Evolutionary conservation across 108 stramenopile genomes (phyloP), one percentile per base, ranked within the genome.

Genomic region (Cafeteria roenbergensis): DNA sequence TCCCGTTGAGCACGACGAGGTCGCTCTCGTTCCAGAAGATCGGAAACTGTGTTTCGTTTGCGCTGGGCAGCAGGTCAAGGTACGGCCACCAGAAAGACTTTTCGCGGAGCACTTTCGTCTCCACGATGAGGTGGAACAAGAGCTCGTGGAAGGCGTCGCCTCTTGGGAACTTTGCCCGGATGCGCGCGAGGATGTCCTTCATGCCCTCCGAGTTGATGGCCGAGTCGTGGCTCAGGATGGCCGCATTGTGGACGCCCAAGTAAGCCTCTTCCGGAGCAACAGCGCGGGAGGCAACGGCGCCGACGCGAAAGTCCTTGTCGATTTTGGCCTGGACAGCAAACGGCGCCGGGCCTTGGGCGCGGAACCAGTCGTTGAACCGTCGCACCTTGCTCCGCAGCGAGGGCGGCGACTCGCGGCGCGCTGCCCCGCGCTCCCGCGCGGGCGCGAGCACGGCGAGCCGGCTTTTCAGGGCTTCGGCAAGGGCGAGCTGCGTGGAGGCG

Each of bases 11-110:
- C 0, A 35, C 27, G 29, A 71, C 73, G n/a, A 85, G 27, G 58
- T 79, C 77, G 21, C 70, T 71, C 58, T 66, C 55, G 56, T 51
- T 35, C 53, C 25, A 85, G 59, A 56, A 78, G 57, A 79, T 65
- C 38, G 66, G 84, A 62, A 26, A 64, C 57, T 68, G 51, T 57
- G 83, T 55, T 24, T 88, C 84, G n/a, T 72, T 68, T 30, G 73
- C 66, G n/a, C 73, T 63, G 4, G 87, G 87, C 38, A 88, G 69
- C 6, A 85, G 65, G 30, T 68, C 55, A 0, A 88, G 66, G 53
- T 88, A 88, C n/a, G 86, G 84, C 81, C 80, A 80, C 79, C 79
- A 83, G 33, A 1, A 4, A 68, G 57, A 66, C 20, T 38, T 79
- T 76, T n/a, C 53, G 32, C 33, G 72, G n/a, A 73, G 63, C 35